Percentiles rank a stretch among this genome's conserved stretches.
phyloP scores from a whole-genome alignment of 169 alveolate genomes.

The Babesia divergens region DNA sequence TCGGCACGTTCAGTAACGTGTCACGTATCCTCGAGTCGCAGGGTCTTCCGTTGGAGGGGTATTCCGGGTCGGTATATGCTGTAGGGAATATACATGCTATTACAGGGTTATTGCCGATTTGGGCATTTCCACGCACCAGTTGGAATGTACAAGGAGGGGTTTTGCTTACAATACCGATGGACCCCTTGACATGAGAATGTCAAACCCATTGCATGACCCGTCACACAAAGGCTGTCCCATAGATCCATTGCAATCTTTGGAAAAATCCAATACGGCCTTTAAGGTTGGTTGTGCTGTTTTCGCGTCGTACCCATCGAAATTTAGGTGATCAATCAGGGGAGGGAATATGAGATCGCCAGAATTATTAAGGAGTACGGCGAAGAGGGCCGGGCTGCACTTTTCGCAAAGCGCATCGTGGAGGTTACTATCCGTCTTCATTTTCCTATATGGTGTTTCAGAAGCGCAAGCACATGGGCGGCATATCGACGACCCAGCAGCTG shows the following conservation, averaged over 20 bases:
- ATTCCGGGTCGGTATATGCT: slow-evolving; percentile 45
- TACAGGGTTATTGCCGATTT: slow-evolving; percentile 69
- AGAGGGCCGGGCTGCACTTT: slow-evolving; percentile 50
- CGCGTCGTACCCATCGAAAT: not conserved
- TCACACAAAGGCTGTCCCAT: not conserved
- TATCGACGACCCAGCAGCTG: slow-evolving; percentile 66
- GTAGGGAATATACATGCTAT: not conserved
- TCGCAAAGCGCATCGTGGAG: slow-evolving; percentile 50
- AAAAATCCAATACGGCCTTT: slow-evolving; percentile 35
- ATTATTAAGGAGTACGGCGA: slow-evolving; percentile 51
- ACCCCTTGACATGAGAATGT: slow-evolving; percentile 76
- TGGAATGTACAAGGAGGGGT: slow-evolving; percentile 66
- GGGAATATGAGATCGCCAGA: slow-evolving; percentile 26
- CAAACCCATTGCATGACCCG: slow-evolving; percentile 68
- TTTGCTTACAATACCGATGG: slow-evolving; percentile 72
- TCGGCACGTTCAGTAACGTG: slow-evolving; percentile 70
- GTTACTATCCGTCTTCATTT: not conserved
- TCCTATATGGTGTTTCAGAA: not conserved
- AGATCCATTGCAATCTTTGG: not conserved
- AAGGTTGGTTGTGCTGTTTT: slow-evolving; percentile 9
- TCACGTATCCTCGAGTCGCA: slow-evolving; percentile 42
- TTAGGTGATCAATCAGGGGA: slow-evolving; percentile 37
- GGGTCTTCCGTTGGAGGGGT: slow-evolving; percentile 62
- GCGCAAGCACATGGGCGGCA: slow-evolving; percentile 17
- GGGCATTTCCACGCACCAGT: slow-evolving; percentile 75